Percentiles rank a stretch among this genome's conserved stretches.
phyloP scores from a whole-genome alignment of 495 filamentous ascomycete genomes.

The Hypoxylon rickii region DNA sequence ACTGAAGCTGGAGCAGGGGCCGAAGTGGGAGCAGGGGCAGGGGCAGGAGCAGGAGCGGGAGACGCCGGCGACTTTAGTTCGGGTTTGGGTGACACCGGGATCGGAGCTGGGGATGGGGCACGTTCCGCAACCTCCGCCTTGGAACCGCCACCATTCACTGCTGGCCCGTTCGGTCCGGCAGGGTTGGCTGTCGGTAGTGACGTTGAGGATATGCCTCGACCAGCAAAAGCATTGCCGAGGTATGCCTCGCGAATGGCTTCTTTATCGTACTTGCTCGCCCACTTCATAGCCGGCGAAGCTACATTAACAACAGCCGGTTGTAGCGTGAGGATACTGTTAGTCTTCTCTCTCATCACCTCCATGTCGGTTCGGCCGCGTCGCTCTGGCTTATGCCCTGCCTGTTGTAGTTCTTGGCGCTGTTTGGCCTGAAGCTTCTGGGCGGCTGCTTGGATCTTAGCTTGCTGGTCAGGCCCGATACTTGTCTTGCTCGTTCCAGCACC shows the following conservation, averaged over 20 bases:
- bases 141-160: slow-evolving; percentile 36
- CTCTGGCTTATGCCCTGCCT: slow-evolving; percentile 27
- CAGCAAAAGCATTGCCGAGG: slow-evolving; percentile 70
- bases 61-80: slow-evolving; percentile 7
- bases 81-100: slow-evolving; percentile 3
- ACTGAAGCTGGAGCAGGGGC: slow-evolving; percentile 13
- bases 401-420: slow-evolving; percentile 44
- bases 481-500: slow-evolving; percentile 71
- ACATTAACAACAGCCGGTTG: slow-evolving; percentile 85
- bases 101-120: slow-evolving; percentile 24
- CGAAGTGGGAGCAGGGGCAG: slow-evolving; percentile 13
- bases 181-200: slow-evolving; percentile 38
- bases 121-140: slow-evolving; percentile 45
- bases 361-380: slow-evolving; percentile 58
- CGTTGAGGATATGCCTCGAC: slow-evolving; percentile 56
- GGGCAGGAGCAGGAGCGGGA: not conserved
- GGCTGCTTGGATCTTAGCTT: slow-evolving; percentile 88
- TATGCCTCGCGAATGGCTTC: slow-evolving; percentile 81
- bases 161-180: slow-evolving; percentile 17
- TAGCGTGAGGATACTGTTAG: slow-evolving; percentile 88
- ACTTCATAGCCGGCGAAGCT: slow-evolving; percentile 92
- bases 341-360: slow-evolving; percentile 69
- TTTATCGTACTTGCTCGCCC: slow-evolving; percentile 90
- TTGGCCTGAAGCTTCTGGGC: slow-evolving; percentile 78
- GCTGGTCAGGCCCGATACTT: slow-evolving; percentile 89